These are phyloP conservation scores for Populus alba DNA, from an alignment of 345 rosid species.

Conservation along the genomic window DNA sequence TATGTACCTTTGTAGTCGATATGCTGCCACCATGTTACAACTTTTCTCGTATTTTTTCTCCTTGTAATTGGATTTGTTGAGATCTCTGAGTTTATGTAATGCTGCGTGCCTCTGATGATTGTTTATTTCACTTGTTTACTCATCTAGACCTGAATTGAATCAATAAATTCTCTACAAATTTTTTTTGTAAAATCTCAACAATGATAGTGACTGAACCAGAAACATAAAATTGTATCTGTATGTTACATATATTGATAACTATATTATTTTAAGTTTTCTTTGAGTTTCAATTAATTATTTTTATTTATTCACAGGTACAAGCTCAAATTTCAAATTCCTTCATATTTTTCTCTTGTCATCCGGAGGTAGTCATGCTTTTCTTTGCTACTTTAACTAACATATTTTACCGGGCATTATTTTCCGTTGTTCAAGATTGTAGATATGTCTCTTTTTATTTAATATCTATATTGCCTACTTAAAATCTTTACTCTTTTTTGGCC, in stretches of 20 bases:
- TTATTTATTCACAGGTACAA: conserved; percentile 69
- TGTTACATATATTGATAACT: background rate
- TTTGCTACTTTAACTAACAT: background rate
- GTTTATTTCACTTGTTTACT: background rate
- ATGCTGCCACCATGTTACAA: too few relatives aligned
- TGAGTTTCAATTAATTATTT: background rate
- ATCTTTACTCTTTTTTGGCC: conserved; percentile 9
- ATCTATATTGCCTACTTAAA: conserved; percentile 4
- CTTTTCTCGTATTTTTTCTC: too few relatives aligned
- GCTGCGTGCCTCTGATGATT: background rate
- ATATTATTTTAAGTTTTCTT: background rate
- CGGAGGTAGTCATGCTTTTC: conserved; percentile 56
- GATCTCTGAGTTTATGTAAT: background rate
- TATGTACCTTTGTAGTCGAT: background rate
- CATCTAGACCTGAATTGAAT: background rate
- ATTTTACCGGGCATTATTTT: background rate
- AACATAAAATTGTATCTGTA: background rate
- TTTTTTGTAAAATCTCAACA: background rate
- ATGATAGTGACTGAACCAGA: background rate
- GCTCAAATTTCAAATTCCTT: conserved; percentile 89
- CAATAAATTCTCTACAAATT: background rate
- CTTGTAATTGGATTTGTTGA: too few relatives aligned
- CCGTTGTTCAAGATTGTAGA: background rate
- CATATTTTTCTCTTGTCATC: conserved; percentile 90
- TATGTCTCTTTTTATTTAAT: background rate